Evolutionary conservation across 139 green algal species (phyloP).

Genomic region (Marvania coccoides): DNA sequence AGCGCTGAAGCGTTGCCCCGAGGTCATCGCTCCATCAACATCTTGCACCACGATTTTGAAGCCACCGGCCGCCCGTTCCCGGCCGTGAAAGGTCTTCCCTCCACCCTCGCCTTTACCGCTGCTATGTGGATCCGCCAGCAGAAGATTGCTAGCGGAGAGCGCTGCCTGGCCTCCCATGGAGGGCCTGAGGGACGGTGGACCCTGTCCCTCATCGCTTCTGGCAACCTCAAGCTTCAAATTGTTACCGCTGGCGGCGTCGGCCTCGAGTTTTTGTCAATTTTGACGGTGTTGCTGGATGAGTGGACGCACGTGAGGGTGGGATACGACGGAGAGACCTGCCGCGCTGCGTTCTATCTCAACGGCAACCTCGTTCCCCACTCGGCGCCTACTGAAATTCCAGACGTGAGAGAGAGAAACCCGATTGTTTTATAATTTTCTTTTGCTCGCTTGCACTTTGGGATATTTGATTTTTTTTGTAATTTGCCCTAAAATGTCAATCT

Average conservation of each 20-base stretch:
- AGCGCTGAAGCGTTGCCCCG: no score
- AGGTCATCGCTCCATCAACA: no score
- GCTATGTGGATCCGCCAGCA: neutral
- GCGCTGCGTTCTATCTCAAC: neutral
- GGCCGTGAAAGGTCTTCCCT: neutral
- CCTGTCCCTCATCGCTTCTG: neutral
- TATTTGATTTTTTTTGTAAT: neutral
- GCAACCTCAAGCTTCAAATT: neutral
- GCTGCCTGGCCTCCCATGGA: neutral
- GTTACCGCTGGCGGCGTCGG: neutral
- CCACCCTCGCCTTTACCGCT: neutral
- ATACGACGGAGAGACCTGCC: neutral
- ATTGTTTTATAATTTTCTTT: neutral
- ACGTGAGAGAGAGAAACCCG: no score
- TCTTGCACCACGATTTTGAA: neutral
- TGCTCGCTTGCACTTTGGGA: neutral
- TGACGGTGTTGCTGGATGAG: neutral
- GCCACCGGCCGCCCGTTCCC: neutral
- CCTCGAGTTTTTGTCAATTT: neutral
- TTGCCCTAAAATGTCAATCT: neutral
- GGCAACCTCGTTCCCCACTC: neutral
- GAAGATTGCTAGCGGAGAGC: neutral
- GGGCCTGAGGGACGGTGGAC: neutral
- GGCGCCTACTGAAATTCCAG: neutral
- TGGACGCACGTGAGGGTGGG: neutral